phyloP scores from a whole-genome alignment of 139 green algal genomes.

The Asterochloris sp. region DNA sequence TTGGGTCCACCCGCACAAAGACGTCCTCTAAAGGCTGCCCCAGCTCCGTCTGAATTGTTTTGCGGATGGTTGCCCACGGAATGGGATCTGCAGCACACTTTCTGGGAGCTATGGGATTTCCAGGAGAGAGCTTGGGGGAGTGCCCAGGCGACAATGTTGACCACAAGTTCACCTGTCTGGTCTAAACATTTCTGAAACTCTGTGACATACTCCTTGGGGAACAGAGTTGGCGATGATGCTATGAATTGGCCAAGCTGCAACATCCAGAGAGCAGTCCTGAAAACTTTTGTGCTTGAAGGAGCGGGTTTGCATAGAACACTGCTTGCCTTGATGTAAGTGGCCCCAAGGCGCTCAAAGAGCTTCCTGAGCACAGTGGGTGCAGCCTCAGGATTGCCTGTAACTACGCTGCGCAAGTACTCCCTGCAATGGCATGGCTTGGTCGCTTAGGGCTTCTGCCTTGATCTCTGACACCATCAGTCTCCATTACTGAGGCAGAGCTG shows the following conservation, averaged over 20 bases:
- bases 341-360: slow-evolving; percentile 93
- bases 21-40: slow-evolving; percentile 59
- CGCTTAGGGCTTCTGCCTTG: no score
- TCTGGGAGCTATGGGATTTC: no score
- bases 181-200: slow-evolving; percentile 99
- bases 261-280: neutral
- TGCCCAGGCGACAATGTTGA: no score
- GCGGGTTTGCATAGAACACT: slow-evolving; percentile 43
- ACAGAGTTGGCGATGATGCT: slow-evolving; percentile 89
- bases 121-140: no score
- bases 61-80: slow-evolving; percentile 66
- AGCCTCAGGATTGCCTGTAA: neutral
- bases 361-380: slow-evolving; percentile 45
- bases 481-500: no score
- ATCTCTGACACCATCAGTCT: no score
- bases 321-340: slow-evolving; percentile 89
- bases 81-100: slow-evolving; percentile 44
- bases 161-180: slow-evolving; percentile 37
- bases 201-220: slow-evolving; percentile 91
- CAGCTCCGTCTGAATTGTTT: slow-evolving; percentile 61
- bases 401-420: slow-evolving; percentile 12
- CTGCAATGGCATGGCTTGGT: neutral
- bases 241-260: slow-evolving; percentile 73
- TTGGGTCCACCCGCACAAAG: slow-evolving; percentile 81
- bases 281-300: neutral